Conservation (phyloP, 2,329 filamentous ascomycete genomes). For the Ramularia endophylla region DNA sequence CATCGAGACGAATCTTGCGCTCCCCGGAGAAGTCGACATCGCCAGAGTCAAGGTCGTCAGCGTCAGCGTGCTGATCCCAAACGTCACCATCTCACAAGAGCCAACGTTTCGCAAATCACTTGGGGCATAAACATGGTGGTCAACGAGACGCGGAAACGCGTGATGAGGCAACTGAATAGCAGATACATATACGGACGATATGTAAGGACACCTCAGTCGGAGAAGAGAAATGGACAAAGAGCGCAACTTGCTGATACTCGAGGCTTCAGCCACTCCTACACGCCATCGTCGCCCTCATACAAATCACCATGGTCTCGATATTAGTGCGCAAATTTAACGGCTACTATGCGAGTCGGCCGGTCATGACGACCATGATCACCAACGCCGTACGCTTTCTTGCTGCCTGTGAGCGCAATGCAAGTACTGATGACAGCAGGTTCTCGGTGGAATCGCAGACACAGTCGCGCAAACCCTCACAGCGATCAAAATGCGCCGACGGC, state of each 20-base stretch:
- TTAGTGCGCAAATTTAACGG: constrained; percentile 83
- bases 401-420: constrained; percentile 1
- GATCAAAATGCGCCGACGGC: constrained; percentile 55
- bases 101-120: no score
- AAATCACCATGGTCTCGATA: constrained; percentile 80
- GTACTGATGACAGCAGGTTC: constrained; percentile 46
- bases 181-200: constrained; percentile 68
- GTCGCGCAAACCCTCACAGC: constrained; percentile 90
- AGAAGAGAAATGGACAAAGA: constrained; percentile 1
- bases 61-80: background rate
- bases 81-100: constrained; percentile 2
- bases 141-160: constrained; percentile 43
- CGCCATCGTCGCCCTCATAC: constrained; percentile 74
- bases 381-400: constrained; percentile 63
- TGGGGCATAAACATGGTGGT: constrained; percentile 32
- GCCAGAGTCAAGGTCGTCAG: background rate
- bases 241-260: background rate
- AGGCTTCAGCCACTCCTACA: constrained; percentile 73
- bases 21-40: background rate
- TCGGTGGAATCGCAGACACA: constrained; percentile 93
- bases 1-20: background rate
- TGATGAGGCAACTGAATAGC: constrained; percentile 61
- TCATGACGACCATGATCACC: constrained; percentile 98
- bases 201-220: constrained; percentile 48
- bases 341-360: constrained; percentile 91